These are phyloP conservation scores for Bryoerythrophyllum caledonicum DNA, from an alignment of 225 moss, liverwort and hornwort species.

Conservation along the genomic window DNA sequence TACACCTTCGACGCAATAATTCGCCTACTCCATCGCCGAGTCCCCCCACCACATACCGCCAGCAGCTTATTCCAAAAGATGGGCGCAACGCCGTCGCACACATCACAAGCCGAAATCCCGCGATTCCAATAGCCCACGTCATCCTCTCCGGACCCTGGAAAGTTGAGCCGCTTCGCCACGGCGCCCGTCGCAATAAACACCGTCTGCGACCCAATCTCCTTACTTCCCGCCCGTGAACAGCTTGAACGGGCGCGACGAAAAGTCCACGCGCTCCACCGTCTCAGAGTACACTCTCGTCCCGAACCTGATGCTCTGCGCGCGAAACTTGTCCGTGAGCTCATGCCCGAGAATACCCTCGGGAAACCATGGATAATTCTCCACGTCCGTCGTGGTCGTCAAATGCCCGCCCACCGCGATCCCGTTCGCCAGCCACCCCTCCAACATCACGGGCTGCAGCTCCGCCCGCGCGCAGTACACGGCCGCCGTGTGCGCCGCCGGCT, in stretches of 20 bases:
- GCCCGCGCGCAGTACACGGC: too few relatives aligned
- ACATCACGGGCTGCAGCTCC: constrained; percentile 76
- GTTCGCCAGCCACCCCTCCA: constrained; percentile 94
- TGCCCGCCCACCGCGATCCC: constrained; percentile 94
- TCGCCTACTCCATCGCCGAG: constrained; percentile 96
- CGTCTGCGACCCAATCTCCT: constrained; percentile 75
- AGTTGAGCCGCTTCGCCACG: constrained; percentile 77
- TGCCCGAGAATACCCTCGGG: constrained; percentile 77
- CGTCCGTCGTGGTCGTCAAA: constrained; percentile 90
- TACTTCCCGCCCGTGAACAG: constrained; percentile 64
- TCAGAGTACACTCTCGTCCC: constrained; percentile 80
- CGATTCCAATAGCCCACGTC: constrained; percentile 80
- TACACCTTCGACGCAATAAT: constrained; percentile 84
- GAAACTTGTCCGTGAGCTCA: constrained; percentile 72
- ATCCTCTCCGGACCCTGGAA: constrained; percentile 74
- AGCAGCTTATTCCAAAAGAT: constrained; percentile 81
- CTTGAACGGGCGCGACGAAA: constrained; percentile 67
- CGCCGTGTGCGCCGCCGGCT: constrained; percentile 95
- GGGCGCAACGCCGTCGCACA: too few relatives aligned
- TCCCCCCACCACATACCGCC: constrained; percentile 97
- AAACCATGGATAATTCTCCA: constrained; percentile 99
- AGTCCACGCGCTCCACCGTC: constrained; percentile 77
- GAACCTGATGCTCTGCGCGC: constrained; percentile 78
- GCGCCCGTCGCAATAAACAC: constrained; percentile 95
- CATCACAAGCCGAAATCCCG: too few relatives aligned